phyloP scores from a whole-genome alignment of 495 filamentous ascomycete species.

The Penicillium canescens region DNA sequence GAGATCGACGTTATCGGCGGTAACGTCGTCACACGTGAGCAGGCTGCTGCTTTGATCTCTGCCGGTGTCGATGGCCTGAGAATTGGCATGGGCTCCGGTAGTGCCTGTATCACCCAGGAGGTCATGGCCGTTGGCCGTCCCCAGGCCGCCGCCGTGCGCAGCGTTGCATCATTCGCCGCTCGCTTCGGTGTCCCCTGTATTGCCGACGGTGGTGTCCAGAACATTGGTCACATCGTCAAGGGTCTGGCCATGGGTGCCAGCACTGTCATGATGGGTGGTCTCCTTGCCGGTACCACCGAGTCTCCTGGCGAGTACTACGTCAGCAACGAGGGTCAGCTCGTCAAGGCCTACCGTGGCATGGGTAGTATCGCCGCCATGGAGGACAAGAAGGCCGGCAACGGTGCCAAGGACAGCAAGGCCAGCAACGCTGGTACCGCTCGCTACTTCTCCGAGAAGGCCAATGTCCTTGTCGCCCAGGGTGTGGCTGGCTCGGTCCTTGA shows the following conservation, averaged over 20 bases:
- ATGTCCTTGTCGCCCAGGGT: conserved; percentile 93
- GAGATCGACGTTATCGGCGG: conserved; percentile 91
- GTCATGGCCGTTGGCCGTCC: conserved; percentile 98
- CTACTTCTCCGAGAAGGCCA: conserved; percentile 97
- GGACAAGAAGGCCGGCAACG: conserved; percentile 83
- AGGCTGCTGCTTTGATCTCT: conserved; percentile 88
- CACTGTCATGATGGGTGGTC: conserved; percentile 98
- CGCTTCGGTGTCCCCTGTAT: conserved; percentile 97
- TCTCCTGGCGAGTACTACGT: conserved; percentile 97
- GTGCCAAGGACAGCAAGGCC: conserved; percentile 70
- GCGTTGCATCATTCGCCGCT: conserved; percentile 82
- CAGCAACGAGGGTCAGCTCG: conserved; percentile 89
- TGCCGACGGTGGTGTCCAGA: conserved; percentile 96
- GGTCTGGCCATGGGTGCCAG: conserved; percentile 91
- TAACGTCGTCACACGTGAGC: conserved; percentile 95
- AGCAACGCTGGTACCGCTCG: conserved; percentile 95
- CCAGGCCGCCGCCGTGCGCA: conserved; percentile 89
- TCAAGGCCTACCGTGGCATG: conserved; percentile 99
- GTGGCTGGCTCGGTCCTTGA: conserved; percentile 78
- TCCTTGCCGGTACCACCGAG: conserved; percentile 95
- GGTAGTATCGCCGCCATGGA: conserved; percentile 99
- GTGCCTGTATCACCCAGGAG: conserved; percentile 98
- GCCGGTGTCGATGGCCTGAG: conserved; percentile 95
- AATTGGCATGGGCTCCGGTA: conserved; percentile 98
- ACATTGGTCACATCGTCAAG: conserved; percentile 98